These are phyloP conservation scores for Ascochyta koolunga DNA, from an alignment of 2,329 filamentous ascomycete genomes.

Conservation along the genomic window DNA sequence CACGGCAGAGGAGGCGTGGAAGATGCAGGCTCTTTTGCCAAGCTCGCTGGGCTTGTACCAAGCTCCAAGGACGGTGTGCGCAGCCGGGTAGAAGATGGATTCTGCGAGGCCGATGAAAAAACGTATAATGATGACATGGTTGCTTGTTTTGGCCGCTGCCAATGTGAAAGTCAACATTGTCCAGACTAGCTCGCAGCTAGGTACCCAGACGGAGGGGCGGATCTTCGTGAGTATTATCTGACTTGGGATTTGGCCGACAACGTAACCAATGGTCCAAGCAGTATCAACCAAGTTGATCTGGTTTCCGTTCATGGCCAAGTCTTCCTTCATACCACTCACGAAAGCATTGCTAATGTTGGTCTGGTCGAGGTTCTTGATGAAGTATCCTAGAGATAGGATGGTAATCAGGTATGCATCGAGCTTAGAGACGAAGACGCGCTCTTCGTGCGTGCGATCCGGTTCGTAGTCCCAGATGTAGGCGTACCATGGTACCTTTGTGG, in stretches of 20 bases:
- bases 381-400: constrained; percentile 29
- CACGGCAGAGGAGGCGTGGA: constrained; percentile 26
- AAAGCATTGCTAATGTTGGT: constrained; percentile 35
- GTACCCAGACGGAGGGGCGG: constrained; percentile 28
- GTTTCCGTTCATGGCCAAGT: constrained; percentile 30
- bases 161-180: constrained; percentile 31
- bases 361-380: constrained; percentile 37
- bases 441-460: constrained; percentile 28
- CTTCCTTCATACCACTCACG: constrained; percentile 36
- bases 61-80: constrained; percentile 28
- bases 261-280: constrained; percentile 27
- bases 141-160: constrained; percentile 27
- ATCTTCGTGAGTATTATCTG: constrained; percentile 30
- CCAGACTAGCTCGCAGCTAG: constrained; percentile 28
- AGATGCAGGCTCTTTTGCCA: constrained; percentile 32
- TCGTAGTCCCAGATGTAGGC: constrained; percentile 38
- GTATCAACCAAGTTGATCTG: constrained; percentile 31
- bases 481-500: constrained; percentile 29
- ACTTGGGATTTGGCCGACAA: constrained; percentile 31
- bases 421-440: constrained; percentile 30
- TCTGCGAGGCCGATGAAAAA: constrained; percentile 32
- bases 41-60: constrained; percentile 34
- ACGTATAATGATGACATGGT: constrained; percentile 29
- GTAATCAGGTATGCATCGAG: constrained; percentile 31
- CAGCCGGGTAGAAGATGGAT: constrained; percentile 28